Evolutionary conservation across 805 yeast genomes (phyloP).

Genomic region (Tetrapisispora arboricola): DNA sequence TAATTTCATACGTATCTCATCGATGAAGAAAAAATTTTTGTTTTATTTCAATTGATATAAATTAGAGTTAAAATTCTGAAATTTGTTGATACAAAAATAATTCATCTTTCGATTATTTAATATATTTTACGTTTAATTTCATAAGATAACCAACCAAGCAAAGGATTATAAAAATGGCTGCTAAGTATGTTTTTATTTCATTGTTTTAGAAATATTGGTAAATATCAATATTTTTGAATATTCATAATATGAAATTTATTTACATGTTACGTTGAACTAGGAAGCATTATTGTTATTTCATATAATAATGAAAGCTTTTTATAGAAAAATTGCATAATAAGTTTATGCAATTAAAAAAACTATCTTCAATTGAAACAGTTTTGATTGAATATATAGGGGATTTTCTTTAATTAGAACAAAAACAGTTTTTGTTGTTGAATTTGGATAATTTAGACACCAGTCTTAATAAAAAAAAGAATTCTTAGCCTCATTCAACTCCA

Average conservation of each 20-base stretch:
- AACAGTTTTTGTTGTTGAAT: constrained; percentile 14
- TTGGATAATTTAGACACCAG: constrained; percentile 6
- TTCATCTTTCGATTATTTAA: background rate
- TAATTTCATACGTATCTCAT: no score
- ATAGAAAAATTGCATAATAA: no score
- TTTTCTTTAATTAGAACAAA: constrained; percentile 17
- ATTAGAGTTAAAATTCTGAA: no score
- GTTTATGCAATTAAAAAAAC: no score
- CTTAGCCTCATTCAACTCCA: constrained; percentile 13
- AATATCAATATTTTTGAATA: no score
- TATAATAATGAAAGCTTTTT: background rate
- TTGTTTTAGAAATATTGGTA: no score
- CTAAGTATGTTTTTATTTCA: constrained; percentile 26
- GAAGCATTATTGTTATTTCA: background rate
- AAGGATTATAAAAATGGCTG: constrained; percentile 26
- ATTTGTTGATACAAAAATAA: no score
- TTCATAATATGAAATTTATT: constrained; percentile 2
- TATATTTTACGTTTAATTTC: background rate
- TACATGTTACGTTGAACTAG: constrained; percentile 19
- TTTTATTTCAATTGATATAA: constrained; percentile 1
- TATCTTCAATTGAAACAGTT: no score
- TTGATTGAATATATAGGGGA: constrained; percentile 1
- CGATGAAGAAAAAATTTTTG: background rate
- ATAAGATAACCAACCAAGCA: constrained; percentile 12
- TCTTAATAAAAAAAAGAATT: constrained; percentile 1